Conservation (phyloP, 257 asterid genomes). For the Solanum tarijense region DNA sequence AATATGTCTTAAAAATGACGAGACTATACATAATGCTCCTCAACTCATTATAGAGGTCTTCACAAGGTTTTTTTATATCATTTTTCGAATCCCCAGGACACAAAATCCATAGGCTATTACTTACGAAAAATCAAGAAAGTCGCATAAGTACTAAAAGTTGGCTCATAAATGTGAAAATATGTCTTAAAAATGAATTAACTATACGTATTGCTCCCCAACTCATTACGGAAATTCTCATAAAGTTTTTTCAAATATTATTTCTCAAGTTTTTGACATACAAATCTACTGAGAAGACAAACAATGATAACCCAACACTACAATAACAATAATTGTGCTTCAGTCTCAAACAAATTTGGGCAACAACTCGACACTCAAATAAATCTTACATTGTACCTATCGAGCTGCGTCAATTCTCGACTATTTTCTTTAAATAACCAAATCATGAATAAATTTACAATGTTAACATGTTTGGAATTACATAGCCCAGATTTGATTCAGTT, state of each 20-base stretch:
- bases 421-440: neutral
- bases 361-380: neutral
- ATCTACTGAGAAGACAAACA: neutral
- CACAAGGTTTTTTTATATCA: neutral
- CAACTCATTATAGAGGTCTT: neutral
- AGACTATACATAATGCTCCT: neutral
- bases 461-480: neutral
- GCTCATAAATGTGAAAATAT: neutral
- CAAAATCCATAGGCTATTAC: neutral
- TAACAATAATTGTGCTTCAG: neutral
- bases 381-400: neutral
- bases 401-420: neutral
- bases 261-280: neutral
- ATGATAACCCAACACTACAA: neutral
- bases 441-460: neutral
- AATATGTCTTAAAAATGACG: neutral
- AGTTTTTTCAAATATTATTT: no score
- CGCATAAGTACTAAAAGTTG: neutral
- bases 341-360: neutral
- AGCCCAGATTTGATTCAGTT: constrained; percentile 1
- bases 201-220: neutral
- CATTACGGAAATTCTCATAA: neutral
- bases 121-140: no score
- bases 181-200: neutral
- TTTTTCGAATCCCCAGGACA: neutral